These are phyloP conservation scores for Fragilariopsis cylindrus DNA, from an alignment of 108 stramenopile genomes.

Conservation along the genomic window DNA sequence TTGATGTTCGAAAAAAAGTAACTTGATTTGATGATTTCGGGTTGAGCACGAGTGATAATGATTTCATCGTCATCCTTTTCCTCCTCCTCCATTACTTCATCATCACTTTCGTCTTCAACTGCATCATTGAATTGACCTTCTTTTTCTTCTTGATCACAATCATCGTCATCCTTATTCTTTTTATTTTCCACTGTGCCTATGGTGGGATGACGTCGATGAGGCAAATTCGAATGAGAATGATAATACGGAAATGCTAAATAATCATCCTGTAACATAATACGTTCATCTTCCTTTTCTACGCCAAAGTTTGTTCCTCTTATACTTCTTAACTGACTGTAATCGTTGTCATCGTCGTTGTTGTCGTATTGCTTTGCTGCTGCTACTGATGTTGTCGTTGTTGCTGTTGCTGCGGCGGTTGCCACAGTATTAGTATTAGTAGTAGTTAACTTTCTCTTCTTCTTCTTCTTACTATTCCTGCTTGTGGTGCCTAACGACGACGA, in stretches of 20 bases:
- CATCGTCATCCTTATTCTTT: no score
- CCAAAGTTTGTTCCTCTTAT: no score
- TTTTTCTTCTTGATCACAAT: not conserved
- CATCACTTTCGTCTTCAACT: not conserved
- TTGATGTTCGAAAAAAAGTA: not conserved
- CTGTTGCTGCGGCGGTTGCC: no score
- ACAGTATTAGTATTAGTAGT: no score
- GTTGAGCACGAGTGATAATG: not conserved
- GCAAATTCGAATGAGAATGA: not conserved
- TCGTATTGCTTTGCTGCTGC: not conserved
- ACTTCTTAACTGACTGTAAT: no score
- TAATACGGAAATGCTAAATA: slow-evolving; percentile 1
- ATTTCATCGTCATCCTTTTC: not conserved
- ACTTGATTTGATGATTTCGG: no score
- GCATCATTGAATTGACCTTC: not conserved
- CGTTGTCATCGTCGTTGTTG: not conserved
- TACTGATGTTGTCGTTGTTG: not conserved
- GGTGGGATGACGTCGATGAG: no score
- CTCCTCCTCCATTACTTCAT: not conserved
- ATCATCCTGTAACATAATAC: not conserved
- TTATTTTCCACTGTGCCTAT: no score
- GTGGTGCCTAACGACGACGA: no score
- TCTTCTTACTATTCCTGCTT: no score
- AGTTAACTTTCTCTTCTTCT: no score
- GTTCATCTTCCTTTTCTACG: not conserved